A percentile compares a stretch with the other conserved stretches of the same genome.
phyloP scores from a whole-genome alignment of 352 stramenopile species.

The Phytopythium helicoides region DNA sequence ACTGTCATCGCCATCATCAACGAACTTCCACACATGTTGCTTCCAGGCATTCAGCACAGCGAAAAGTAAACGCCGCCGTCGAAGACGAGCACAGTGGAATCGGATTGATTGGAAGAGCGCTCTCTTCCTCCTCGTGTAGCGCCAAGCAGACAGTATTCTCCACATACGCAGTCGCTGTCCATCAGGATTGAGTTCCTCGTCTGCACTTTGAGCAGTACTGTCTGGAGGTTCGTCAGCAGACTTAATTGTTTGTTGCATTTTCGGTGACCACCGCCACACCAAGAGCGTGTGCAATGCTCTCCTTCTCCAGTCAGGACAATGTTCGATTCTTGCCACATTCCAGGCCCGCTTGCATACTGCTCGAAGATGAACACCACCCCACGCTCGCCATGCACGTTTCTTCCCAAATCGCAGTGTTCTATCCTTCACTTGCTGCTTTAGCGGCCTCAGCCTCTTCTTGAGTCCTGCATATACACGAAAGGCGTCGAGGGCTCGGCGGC shows the following conservation, averaged over 20 bases:
- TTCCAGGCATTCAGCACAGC: constrained; percentile 60
- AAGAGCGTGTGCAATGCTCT: constrained; percentile 47
- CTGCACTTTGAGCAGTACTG: not conserved
- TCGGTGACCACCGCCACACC: constrained; percentile 37
- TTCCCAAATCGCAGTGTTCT: constrained; percentile 15
- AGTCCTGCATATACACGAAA: constrained; percentile 29
- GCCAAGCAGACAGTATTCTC: constrained; percentile 49
- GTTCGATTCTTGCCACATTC: constrained; percentile 41
- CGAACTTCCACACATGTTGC: constrained; percentile 56
- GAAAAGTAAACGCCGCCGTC: constrained; percentile 40
- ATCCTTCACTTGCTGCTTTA: constrained; percentile 21
- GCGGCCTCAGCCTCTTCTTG: constrained; percentile 40
- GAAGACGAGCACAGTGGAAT: constrained; percentile 35
- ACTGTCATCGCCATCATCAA: constrained; percentile 16
- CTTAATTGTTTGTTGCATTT: constrained; percentile 13
- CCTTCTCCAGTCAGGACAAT: constrained; percentile 35
- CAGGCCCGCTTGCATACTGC: constrained; percentile 59
- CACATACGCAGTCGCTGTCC: constrained; percentile 11
- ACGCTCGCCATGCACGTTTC: constrained; percentile 31
- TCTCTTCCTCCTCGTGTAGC: constrained; percentile 36
- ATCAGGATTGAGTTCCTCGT: not conserved
- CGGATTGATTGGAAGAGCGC: constrained; percentile 48
- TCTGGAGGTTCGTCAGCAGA: not conserved
- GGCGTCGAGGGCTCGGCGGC: constrained; percentile 16
- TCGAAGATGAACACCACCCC: constrained; percentile 52